Evolutionary conservation across 2,329 filamentous ascomycete species (phyloP), one percentile per base, ranked within the genome.

Genomic region (Phyllosticta ampelicida): DNA sequence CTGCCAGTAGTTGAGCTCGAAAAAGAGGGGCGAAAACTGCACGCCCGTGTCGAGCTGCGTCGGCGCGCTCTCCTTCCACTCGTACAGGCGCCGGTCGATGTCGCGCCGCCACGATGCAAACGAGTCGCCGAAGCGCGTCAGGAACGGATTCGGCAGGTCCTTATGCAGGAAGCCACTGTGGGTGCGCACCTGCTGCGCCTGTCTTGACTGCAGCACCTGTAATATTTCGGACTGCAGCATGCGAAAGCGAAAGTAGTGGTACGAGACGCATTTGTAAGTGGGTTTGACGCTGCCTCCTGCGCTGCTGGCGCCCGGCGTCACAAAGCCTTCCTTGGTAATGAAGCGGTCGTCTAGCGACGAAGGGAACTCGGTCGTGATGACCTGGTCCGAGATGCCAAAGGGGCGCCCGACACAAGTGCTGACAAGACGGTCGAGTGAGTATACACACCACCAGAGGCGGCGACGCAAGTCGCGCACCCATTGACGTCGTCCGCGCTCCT

Each of bases 1-100:
- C 70, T 96, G 92, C 91, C 92, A 97, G 73, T 97, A 97, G 71
- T 97, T 97, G 61, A 97, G 79, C 66, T 96, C 90, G 4, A 96
- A 74, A 66, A 97, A 96, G 58, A 96, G 87, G 1, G 89, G 85
- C 0, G 88, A 90, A 70, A 97, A 97, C 3, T 84, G 84, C 2
- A 97, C 94, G 1, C 91, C 91, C 0, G 89, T 95, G 60, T 94
- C 84, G 20, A 82, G 74, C 62, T 86, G 85, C 0, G 82, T 86
- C 0, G 92, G 94, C 1, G 90, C 87, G 5, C 84, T 85, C 26
- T 85, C 84, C 70, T 92, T 94, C 94, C 92, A 97, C 64, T 92
- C 85, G 63, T 84, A 85, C 49, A 97, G 74, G 44, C 92, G 82
- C 61, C 82, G 80, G 69, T 96, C 91, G 56, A 97, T 89, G 68